Base-by-base conservation (phyloP, 306 rosid genomes). In the Hippophae tibetana region DNA sequence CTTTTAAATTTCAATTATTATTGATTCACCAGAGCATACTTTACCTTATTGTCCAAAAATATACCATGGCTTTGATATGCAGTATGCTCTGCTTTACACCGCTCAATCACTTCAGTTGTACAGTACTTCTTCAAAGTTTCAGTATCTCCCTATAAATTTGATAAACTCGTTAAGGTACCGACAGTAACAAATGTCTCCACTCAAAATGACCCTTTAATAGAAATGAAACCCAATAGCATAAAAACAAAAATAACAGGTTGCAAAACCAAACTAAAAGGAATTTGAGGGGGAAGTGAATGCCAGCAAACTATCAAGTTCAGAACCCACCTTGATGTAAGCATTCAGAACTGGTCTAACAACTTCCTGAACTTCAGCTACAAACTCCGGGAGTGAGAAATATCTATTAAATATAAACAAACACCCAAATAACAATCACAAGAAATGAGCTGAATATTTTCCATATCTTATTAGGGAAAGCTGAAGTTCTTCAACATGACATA, bases 1-100 rank as follows among this genome's bases (percentile, higher is more conserved):
- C 38, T 31, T 31, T 31, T 31, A 31, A 31, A 31, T 31, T 31
- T 31, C 38, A 31, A 18, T 31, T 31, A 31, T 31, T 31, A 18
- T 18, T 18, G 23, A 18, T 18, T 18, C 23, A 18, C 23, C 23
- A 18, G 23, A 18, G 23, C 23, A 18, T 58, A 59, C 31, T 69
- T 59, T 61, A 87, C 98, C 95, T 92, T 92, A 81, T 85, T 80
- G 78, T 92, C 89, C 25, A 81, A 87, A 72, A 92, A 87, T 71
- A 92, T 80, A 40, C 82, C 96, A 70, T 79, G 84, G 72, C 84
- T 70, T 73, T 66, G 74, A 63, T 72, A 92, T 52, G 84, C 96
- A 53, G 6, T 60, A 66, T 76, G 87, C 83, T 92, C 98, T 6
- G 96, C 98, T 73, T 86, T 85, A 73, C 95, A 92, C 66, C 95